These are phyloP conservation scores for Sophora flavescens DNA, from an alignment of 306 rosid genomes.

Conservation along the genomic window DNA sequence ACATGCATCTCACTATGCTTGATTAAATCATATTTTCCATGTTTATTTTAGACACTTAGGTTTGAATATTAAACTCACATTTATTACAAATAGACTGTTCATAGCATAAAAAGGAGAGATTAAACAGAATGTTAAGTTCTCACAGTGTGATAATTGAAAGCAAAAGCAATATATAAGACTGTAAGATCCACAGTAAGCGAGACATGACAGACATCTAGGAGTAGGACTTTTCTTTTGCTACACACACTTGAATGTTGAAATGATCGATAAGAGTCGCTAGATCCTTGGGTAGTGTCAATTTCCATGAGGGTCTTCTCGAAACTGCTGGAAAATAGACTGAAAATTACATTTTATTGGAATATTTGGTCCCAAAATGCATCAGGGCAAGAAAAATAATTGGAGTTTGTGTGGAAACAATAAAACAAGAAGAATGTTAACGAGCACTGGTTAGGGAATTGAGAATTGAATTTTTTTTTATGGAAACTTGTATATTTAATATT, in stretches of 20 bases:
- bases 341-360: neutral
- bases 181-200: slow-evolving; percentile 42
- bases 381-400: neutral
- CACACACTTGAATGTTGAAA: slow-evolving; percentile 42
- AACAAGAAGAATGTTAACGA: too few species aligned
- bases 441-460: too few species aligned
- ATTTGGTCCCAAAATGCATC: slow-evolving; percentile 1
- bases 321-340: slow-evolving; percentile 34
- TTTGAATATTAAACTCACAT: slow-evolving; percentile 31
- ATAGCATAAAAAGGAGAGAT: slow-evolving; percentile 54
- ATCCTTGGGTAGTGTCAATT: slow-evolving; percentile 41
- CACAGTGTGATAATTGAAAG: slow-evolving; percentile 36
- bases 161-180: slow-evolving; percentile 37
- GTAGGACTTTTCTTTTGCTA: slow-evolving; percentile 31
- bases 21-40: neutral
- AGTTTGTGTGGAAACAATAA: too few species aligned
- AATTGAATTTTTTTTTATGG: too few species aligned
- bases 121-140: slow-evolving; percentile 39
- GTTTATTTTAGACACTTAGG: slow-evolving; percentile 1
- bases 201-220: slow-evolving; percentile 33
- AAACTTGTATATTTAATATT: too few species aligned
- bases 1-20: neutral
- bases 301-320: slow-evolving; percentile 26
- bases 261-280: slow-evolving; percentile 42
- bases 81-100: slow-evolving; percentile 47